These are phyloP conservation scores for Aspergillus baeticus DNA, from an alignment of 495 filamentous ascomycete genomes.

Conservation along the genomic window DNA sequence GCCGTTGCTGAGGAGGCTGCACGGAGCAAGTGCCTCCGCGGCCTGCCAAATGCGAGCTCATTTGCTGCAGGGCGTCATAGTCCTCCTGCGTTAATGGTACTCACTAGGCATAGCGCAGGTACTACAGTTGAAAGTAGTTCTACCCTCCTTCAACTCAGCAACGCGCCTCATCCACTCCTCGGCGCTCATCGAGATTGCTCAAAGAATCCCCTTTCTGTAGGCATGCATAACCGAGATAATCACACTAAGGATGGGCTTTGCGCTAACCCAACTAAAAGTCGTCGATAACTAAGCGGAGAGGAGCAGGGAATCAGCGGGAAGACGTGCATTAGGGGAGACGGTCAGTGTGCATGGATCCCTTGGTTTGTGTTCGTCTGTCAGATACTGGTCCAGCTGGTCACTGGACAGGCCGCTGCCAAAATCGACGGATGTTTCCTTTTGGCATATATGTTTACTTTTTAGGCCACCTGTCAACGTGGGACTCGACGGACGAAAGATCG, in stretches of 20 bases:
- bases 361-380: slow-evolving; percentile 3
- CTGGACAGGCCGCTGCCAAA: not conserved
- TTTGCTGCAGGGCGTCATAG: too few species aligned
- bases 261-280: not conserved
- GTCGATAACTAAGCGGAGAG: not conserved
- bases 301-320: slow-evolving; percentile 15
- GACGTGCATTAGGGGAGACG: slow-evolving; percentile 4
- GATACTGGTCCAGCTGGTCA: not conserved
- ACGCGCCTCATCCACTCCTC: too few species aligned
- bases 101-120: too few species aligned
- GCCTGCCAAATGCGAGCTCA: too few species aligned
- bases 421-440: not conserved
- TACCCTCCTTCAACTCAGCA: too few species aligned
- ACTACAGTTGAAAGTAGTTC: too few species aligned
- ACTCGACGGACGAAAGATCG: slow-evolving; percentile 5
- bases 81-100: too few species aligned
- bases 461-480: slow-evolving; percentile 6
- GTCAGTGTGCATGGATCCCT: slow-evolving; percentile 10
- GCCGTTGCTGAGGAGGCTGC: too few species aligned
- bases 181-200: not conserved
- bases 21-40: too few species aligned
- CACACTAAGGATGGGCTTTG: not conserved
- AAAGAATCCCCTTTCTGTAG: not conserved
- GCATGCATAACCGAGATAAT: not conserved
- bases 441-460: slow-evolving; percentile 1